Base-by-base conservation (phyloP, 768 basidiomycete species). In the Mycena vulgaris region DNA sequence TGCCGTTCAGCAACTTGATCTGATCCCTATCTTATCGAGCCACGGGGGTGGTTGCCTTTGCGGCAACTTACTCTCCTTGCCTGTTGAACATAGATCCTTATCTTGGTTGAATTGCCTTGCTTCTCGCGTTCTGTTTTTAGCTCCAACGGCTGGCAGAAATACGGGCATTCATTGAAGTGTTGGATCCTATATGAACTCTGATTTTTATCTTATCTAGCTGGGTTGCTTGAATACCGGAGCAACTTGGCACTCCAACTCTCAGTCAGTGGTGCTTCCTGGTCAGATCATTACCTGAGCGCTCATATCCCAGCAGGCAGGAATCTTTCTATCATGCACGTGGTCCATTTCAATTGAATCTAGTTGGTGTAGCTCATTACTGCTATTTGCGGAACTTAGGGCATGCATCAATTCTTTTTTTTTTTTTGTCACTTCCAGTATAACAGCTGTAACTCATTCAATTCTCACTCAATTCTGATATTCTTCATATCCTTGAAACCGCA, bases 11-110 rank as follows among this genome's bases (percentile, higher is more conserved):
- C 53, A 30, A 53, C 31, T 21, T 53, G 16, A 31, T 53, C 51
- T 53, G 51, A 53, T 53, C 51, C 51, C 30, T 53, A 33, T 53
- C 30, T 33, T 53, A 53, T 53, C 51, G 8, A 53, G 51, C 23
- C 23, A 25, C 27, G n/a, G n/a, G n/a, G n/a, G n/a, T n/a, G n/a
- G n/a, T n/a, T n/a, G n/a, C n/a, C n/a, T n/a, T n/a, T n/a, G n/a
- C n/a, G n/a, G n/a, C n/a, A n/a, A n/a, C n/a, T n/a, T n/a, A n/a
- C n/a, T n/a, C n/a, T n/a, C n/a, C n/a, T n/a, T n/a, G n/a, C n/a
- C n/a, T n/a, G n/a, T n/a, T n/a, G n/a, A n/a, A n/a, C n/a, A n/a
- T n/a, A n/a, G n/a, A n/a, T n/a, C n/a, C n/a, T n/a, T n/a, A n/a
- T n/a, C n/a, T n/a, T n/a, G n/a, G n/a, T n/a, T n/a, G n/a, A n/a